Evolutionary conservation across 352 stramenopile genomes (phyloP).

Genomic region (Pythium rishiriense): DNA sequence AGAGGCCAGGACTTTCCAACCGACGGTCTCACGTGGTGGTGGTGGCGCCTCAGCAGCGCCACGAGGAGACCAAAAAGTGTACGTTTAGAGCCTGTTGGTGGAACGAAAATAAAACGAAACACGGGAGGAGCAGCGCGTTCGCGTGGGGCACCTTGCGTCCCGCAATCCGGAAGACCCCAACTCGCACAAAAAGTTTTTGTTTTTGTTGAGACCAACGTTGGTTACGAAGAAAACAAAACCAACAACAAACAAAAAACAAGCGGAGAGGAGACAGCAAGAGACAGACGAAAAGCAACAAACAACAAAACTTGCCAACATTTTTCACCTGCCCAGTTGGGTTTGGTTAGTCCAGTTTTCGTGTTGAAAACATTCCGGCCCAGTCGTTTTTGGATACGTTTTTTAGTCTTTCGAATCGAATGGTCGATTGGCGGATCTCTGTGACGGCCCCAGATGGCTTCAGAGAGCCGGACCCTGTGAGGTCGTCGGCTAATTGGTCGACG

Average conservation of each 20-base stretch:
- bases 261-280: not conserved
- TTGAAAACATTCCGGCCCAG: too few relatives aligned
- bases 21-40: not conserved
- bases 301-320: not conserved
- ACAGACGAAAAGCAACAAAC: not conserved
- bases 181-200: too few relatives aligned
- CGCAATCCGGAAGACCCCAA: not conserved
- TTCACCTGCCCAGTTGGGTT: not conserved
- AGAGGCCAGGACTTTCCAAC: not conserved
- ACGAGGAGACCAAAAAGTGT: not conserved
- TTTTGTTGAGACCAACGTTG: not conserved
- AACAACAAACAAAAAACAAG: not conserved
- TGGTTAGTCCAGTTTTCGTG: too few relatives aligned
- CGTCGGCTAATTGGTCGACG: slow-evolving; percentile 2
- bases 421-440: not conserved
- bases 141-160: not conserved
- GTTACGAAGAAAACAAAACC: not conserved
- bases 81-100: not conserved
- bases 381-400: too few relatives aligned
- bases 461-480: not conserved
- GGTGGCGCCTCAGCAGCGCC: not conserved
- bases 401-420: slow-evolving; percentile 1
- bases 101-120: not conserved
- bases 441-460: slow-evolving; percentile 4
- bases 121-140: not conserved